These are phyloP conservation scores for Vitis hybrid DNA, from an alignment of 177 flowering plant genomes.

Conservation along the genomic window DNA sequence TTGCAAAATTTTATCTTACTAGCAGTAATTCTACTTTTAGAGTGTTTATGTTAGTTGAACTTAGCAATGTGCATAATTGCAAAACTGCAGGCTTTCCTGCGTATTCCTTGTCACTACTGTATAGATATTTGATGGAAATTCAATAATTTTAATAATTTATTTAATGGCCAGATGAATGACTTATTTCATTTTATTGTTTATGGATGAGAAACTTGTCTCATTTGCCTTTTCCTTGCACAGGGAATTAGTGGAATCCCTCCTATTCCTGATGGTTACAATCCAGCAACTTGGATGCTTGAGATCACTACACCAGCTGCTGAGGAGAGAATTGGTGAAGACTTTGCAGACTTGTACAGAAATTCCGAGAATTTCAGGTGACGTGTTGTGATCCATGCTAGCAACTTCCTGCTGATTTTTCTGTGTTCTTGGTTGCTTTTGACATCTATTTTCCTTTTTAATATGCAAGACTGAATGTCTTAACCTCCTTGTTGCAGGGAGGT, in stretches of 20 bases:
- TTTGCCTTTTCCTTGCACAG: slow-evolving; percentile 31
- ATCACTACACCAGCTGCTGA: slow-evolving; percentile 71
- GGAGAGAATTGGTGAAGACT: slow-evolving; percentile 58
- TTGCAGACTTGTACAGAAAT: slow-evolving; percentile 54
- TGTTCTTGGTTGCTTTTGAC: not conserved
- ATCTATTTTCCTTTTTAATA: not conserved
- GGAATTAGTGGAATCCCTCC: slow-evolving; percentile 54
- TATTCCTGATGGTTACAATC: slow-evolving; percentile 70
- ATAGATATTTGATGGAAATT: too few species aligned
- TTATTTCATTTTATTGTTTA: not conserved
- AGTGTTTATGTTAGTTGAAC: too few species aligned
- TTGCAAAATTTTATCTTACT: too few species aligned
- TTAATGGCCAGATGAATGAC: not conserved
- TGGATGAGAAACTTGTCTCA: not conserved
- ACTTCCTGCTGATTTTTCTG: not conserved
- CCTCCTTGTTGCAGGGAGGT: slow-evolving; percentile 47
- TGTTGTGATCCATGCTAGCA: too few species aligned
- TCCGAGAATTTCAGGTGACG: slow-evolving; percentile 68
- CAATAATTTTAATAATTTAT: not conserved
- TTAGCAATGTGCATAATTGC: too few species aligned
- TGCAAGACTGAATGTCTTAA: not conserved
- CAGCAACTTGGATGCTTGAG: slow-evolving; percentile 99
- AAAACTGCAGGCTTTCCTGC: too few species aligned
- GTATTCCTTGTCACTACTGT: too few species aligned
- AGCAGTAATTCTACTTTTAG: too few species aligned